Base-by-base conservation (phyloP, 306 rosid species). In the Gastrolobium bilobum region DNA sequence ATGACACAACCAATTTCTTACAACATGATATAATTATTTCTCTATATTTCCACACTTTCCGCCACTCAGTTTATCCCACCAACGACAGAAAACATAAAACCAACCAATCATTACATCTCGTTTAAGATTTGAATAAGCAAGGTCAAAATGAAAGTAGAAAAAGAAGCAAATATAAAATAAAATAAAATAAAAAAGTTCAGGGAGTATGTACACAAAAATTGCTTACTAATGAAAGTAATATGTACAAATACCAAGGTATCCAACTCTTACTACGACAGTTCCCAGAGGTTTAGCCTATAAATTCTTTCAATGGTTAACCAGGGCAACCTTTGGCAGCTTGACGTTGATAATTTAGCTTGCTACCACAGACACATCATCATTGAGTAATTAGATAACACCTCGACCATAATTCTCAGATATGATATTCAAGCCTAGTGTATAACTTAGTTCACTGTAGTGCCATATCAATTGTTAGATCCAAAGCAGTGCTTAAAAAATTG, bases 241-340 rank as follows among this genome's bases (percentile, higher is more conserved):
- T 78, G 79, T 84, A 84, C 90, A 84, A 75, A 63, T 73, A 35
- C 33, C 29, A 47, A 4, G 30, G 51, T 33, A 30, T 73, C 73
- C 10, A 67, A 68, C 48, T 46, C 60, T 58, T 69, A 73, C 57
- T 63, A 14, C 79, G 37, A 62, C 39, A 15, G 63, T 75, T 73
- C 62, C 61, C 73, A 20, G 15, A 14, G 63, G 62, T 68, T 71
- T 51, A 48, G 70, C 79, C 71, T 73, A 30, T 7, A 44, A 66
- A 43, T 50, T 71, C 46, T 46, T 44, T 48, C 79, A 33, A 14
- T 29, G 52, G 29, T 40, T 33, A 70, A 44, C 50, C 26, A 59
- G 20, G 66, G 65, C 39, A 81, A 57, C 68, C 67, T 58, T 42
- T 63, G 20, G 52, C 79, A 73, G 52, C 82, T 64, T 10, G 62